phyloP scores from a whole-genome alignment of 75 land plant genomes.

The Ceratopteris richardii region DNA sequence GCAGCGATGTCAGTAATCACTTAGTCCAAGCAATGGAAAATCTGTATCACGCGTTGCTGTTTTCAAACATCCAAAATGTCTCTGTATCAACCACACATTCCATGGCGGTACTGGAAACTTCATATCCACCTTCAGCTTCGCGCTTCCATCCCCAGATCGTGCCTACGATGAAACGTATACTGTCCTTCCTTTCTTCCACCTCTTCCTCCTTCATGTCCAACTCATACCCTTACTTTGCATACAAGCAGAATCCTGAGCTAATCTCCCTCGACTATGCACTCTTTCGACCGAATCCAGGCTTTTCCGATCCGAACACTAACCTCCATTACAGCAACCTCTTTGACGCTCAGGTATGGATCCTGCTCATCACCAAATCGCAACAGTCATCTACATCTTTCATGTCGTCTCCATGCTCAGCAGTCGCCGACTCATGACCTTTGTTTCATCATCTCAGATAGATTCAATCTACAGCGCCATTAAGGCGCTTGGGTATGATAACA shows the following conservation, averaged over 20 bases:
- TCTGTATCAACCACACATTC: slow-evolving; percentile 20
- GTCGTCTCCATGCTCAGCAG: no score
- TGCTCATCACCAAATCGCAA: no score
- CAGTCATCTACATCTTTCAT: no score
- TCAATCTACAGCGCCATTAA: slow-evolving; percentile 19
- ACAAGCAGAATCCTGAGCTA: slow-evolving; percentile 6
- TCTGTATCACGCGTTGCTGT: slow-evolving; percentile 9
- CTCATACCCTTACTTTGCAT: slow-evolving; percentile 25
- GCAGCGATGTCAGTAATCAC: slow-evolving; percentile 8
- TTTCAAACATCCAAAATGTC: not conserved
- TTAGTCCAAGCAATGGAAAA: slow-evolving; percentile 24
- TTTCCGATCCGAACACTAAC: slow-evolving; percentile 5
- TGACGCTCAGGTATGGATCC: slow-evolving; percentile 23
- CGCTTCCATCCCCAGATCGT: not conserved
- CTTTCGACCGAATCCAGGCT: not conserved
- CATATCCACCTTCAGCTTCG: slow-evolving; percentile 23
- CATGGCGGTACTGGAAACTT: slow-evolving; percentile 16
- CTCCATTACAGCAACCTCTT: slow-evolving; percentile 11
- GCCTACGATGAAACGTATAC: slow-evolving; percentile 12
- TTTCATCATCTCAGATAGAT: slow-evolving; percentile 8
- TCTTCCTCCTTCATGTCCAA: slow-evolving; percentile 22
- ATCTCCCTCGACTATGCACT: slow-evolving; percentile 23
- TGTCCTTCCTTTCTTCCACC: slow-evolving; percentile 17
- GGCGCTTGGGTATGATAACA: slow-evolving; percentile 2
- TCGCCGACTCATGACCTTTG: no score